phyloP scores from a whole-genome alignment of 306 rosid species.

The Trifolium fragiferum region DNA sequence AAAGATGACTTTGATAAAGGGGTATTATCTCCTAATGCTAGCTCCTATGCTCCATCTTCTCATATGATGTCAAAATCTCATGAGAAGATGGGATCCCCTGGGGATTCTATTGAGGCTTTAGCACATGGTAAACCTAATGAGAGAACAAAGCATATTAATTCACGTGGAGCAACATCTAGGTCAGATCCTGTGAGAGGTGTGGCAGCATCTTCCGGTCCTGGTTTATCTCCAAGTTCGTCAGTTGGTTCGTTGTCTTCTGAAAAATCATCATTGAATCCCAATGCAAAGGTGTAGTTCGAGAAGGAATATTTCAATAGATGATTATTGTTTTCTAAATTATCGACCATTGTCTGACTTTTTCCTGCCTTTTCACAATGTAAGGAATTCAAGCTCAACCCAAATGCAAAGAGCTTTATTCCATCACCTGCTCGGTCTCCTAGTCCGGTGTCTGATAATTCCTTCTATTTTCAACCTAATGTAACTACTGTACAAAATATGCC shows the following conservation, averaged over 20 bases:
- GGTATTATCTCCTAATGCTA: conserved; percentile 52
- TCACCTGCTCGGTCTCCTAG: conserved; percentile 74
- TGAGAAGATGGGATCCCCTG: conserved; percentile 58
- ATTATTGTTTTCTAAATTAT: conserved; percentile 30
- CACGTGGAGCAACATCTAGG: conserved; percentile 60
- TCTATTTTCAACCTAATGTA: conserved; percentile 66
- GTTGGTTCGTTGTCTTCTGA: conserved; percentile 88
- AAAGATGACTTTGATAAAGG: conserved; percentile 67
- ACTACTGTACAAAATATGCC: conserved; percentile 71
- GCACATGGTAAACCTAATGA: conserved; percentile 54
- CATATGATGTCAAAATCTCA: conserved; percentile 48
- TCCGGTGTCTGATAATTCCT: conserved; percentile 81
- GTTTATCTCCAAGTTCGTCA: conserved; percentile 89
- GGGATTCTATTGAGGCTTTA: conserved; percentile 50
- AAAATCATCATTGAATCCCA: conserved; percentile 77
- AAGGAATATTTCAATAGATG: background rate
- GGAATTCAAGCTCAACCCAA: conserved; percentile 96
- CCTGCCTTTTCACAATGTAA: conserved; percentile 38
- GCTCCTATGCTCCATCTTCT: conserved; percentile 60
- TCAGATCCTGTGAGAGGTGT: conserved; percentile 59
- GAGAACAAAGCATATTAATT: conserved; percentile 51
- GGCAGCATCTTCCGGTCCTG: conserved; percentile 59
- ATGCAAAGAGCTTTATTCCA: conserved; percentile 92
- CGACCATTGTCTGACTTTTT: conserved; percentile 4
- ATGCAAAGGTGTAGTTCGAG: conserved; percentile 78